Evolutionary conservation across 495 filamentous ascomycete species (phyloP).

Genomic region (Xylaria acuta): DNA sequence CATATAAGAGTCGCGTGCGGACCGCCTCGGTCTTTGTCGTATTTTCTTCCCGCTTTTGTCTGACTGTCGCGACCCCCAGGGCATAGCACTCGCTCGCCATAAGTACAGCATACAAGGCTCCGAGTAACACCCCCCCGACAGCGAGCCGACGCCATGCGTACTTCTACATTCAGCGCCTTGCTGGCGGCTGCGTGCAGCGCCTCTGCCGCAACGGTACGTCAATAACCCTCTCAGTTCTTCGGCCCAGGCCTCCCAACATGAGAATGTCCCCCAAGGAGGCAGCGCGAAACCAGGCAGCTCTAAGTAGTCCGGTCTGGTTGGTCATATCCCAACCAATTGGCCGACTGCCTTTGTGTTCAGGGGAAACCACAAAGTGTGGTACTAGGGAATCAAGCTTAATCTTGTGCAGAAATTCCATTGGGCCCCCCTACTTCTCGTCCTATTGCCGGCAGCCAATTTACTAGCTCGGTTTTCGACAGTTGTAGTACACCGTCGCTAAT

Average conservation of each 20-base stretch:
- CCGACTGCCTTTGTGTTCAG: not conserved
- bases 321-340: not conserved
- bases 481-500: not conserved
- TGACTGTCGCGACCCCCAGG: constrained; percentile 13
- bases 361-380: not conserved
- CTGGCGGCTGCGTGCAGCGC: constrained; percentile 18
- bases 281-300: not conserved
- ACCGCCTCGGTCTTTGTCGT: not conserved
- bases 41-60: not conserved
- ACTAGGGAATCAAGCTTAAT: not conserved
- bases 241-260: not conserved
- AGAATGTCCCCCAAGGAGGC: not conserved
- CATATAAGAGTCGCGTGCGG: constrained; percentile 8
- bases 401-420: not conserved
- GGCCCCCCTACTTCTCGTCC: not conserved
- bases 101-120: not conserved
- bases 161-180: constrained; percentile 23
- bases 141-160: constrained; percentile 20
- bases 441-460: not conserved
- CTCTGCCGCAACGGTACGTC: constrained; percentile 27
- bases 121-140: not conserved
- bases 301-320: not conserved
- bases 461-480: not conserved
- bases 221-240: not conserved
- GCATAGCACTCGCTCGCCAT: not conserved